These are phyloP conservation scores for Stachybotrys chlorohalonatus DNA, from an alignment of 2,329 filamentous ascomycete genomes.

Conservation along the genomic window DNA sequence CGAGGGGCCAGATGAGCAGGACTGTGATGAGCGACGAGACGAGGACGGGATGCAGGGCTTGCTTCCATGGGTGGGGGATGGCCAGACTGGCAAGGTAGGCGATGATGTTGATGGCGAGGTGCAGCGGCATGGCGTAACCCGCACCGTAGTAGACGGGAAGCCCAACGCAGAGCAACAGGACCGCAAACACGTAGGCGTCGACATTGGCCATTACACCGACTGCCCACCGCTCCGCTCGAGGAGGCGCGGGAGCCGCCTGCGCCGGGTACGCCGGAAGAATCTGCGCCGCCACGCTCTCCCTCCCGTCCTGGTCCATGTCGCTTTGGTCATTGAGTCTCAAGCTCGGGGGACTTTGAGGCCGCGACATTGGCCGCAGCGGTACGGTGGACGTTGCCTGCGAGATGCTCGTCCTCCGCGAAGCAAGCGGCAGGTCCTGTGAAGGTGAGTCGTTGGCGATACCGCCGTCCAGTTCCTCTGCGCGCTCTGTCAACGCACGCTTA, in stretches of 20 bases:
- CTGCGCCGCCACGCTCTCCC: not conserved
- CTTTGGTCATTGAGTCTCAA: conserved; percentile 18
- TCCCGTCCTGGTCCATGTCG: conserved; percentile 7
- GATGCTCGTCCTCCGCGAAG: conserved; percentile 12
- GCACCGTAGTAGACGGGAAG: conserved; percentile 44
- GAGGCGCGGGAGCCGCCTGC: conserved; percentile 32
- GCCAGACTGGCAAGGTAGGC: conserved; percentile 40
- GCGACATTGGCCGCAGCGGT: conserved; percentile 9
- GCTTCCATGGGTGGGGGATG: conserved; percentile 37
- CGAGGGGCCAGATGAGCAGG: conserved; percentile 43
- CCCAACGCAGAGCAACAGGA: conserved; percentile 39
- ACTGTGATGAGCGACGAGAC: conserved; percentile 45
- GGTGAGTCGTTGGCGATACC: not conserved
- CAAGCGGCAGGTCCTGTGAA: conserved; percentile 35
- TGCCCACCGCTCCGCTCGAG: conserved; percentile 41
- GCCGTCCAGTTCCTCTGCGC: conserved; percentile 36
- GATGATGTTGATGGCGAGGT: conserved; percentile 38
- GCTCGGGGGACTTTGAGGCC: conserved; percentile 15
- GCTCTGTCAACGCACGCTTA: conserved; percentile 40
- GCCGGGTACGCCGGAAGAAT: conserved; percentile 13
- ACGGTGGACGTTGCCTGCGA: conserved; percentile 14
- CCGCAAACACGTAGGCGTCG: conserved; percentile 34
- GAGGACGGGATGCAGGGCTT: conserved; percentile 49
- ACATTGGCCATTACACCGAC: conserved; percentile 33
- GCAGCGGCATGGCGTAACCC: conserved; percentile 42